Percentiles rank a stretch among this genome's conserved stretches.
These are phyloP conservation scores for Cryptococcus floricola DNA, from an alignment of 1,284 basidiomycete species.

Conservation along the genomic window DNA sequence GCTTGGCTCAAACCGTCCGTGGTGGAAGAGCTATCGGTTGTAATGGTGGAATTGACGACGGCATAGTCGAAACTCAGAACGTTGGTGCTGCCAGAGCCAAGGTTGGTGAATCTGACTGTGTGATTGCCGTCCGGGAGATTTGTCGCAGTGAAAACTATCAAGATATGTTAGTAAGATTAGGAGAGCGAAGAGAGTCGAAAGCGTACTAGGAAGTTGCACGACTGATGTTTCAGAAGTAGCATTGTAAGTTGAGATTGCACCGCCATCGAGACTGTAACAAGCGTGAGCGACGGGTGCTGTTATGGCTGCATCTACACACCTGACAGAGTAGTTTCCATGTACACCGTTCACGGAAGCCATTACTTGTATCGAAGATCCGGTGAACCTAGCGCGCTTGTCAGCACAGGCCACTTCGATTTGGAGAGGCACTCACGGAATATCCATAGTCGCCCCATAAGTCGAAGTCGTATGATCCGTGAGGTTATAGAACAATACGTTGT, in stretches of 20 bases:
- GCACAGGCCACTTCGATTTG: background rate
- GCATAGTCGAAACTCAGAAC: constrained; percentile 14
- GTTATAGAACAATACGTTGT: background rate
- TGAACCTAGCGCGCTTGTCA: constrained; percentile 4
- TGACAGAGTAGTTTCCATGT: constrained; percentile 21
- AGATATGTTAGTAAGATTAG: background rate
- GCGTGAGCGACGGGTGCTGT: background rate
- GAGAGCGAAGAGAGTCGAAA: background rate
- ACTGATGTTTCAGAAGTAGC: background rate
- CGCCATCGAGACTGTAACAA: constrained; percentile 16
- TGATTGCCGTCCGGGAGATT: constrained; percentile 14
- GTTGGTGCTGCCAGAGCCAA: constrained; percentile 1
- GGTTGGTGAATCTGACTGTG: constrained; percentile 13
- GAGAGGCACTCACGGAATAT: constrained; percentile 4
- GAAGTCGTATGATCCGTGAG: constrained; percentile 8
- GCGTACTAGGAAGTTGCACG: background rate
- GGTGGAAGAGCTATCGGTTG: constrained; percentile 3
- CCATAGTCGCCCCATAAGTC: constrained; percentile 1
- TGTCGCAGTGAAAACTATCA: constrained; percentile 11
- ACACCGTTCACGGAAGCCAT: constrained; percentile 8
- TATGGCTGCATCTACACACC: constrained; percentile 2
- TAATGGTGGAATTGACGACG: constrained; percentile 15
- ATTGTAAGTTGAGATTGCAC: constrained; percentile 5
- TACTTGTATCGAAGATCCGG: constrained; percentile 14
- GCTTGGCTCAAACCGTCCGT: background rate